These are phyloP conservation scores for Scheffersomyces segobiensis DNA, from an alignment of 1,139 yeast genomes.

Conservation along the genomic window DNA sequence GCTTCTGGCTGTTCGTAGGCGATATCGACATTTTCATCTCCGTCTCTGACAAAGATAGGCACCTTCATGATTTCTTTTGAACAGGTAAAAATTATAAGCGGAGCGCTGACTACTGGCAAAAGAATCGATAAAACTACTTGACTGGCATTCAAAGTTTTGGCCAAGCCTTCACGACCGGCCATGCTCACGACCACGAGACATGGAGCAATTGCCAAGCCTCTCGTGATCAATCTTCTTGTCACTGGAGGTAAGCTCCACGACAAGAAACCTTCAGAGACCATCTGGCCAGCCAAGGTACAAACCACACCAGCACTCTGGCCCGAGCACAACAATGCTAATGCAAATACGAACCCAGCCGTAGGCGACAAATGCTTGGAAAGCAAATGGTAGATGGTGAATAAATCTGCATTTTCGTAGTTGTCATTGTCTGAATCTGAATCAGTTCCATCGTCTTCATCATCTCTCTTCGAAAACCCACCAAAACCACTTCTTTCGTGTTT, in stretches of 20 bases:
- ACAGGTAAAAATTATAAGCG: conserved; percentile 81
- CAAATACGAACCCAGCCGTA: conserved; percentile 92
- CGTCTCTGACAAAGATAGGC: conserved; percentile 37
- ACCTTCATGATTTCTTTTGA: conserved; percentile 78
- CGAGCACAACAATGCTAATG: conserved; percentile 87
- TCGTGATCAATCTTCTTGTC: conserved; percentile 76
- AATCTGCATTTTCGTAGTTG: conserved; percentile 65
- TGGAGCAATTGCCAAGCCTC: conserved; percentile 85
- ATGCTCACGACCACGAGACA: conserved; percentile 76
- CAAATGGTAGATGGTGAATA: conserved; percentile 79
- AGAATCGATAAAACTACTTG: conserved; percentile 86
- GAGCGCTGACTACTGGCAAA: conserved; percentile 88
- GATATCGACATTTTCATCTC: conserved; percentile 29
- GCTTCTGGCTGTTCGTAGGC: conserved; percentile 12
- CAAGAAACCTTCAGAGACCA: conserved; percentile 92
- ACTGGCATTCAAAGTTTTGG: conserved; percentile 75
- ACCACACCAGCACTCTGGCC: conserved; percentile 98
- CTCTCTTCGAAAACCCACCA: conserved; percentile 5
- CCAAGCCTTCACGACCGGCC: conserved; percentile 84
- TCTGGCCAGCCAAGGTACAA: conserved; percentile 96
- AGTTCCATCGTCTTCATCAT: conserved; percentile 19
- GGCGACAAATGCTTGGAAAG: conserved; percentile 73
- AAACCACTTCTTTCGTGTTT: conserved; percentile 1
- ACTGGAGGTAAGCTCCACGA: conserved; percentile 87
- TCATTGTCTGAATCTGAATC: conserved; percentile 45